phyloP scores from a whole-genome alignment of 768 basidiomycete species.

The Hygrocybe punicea region DNA sequence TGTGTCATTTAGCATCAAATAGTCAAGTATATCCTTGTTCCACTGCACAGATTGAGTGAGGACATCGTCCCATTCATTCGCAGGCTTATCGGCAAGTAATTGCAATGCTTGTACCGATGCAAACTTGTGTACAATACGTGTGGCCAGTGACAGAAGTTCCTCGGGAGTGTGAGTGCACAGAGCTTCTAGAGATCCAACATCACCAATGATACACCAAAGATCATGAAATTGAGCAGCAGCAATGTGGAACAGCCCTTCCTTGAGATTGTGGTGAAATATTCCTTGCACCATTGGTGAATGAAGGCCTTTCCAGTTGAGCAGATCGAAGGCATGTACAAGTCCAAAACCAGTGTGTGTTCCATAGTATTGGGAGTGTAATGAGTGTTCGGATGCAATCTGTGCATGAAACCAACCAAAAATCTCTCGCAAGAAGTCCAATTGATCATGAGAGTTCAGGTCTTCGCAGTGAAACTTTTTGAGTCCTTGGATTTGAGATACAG shows the following conservation, averaged over 20 bases:
- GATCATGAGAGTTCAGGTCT: constrained; percentile 41
- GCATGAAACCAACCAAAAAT: constrained; percentile 44
- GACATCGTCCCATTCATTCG: constrained; percentile 26
- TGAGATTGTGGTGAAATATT: too few species aligned
- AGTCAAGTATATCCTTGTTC: constrained; percentile 37
- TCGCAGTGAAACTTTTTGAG: constrained; percentile 33
- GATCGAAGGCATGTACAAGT: constrained; percentile 30
- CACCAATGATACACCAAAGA: constrained; percentile 28
- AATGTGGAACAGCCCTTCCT: constrained; percentile 37
- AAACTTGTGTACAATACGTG: constrained; percentile 20
- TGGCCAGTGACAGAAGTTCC: constrained; percentile 27
- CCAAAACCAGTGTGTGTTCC: constrained; percentile 28
- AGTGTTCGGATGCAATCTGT: constrained; percentile 39
- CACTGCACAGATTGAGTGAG: constrained; percentile 30
- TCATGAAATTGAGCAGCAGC: constrained; percentile 37
- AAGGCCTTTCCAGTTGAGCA: constrained; percentile 32
- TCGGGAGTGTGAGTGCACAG: constrained; percentile 25
- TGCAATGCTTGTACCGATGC: constrained; percentile 34
- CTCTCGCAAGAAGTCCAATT: constrained; percentile 33
- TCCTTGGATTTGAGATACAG: constrained; percentile 34
- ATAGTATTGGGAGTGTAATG: constrained; percentile 42
- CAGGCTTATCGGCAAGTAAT: constrained; percentile 20
- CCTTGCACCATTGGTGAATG: constrained; percentile 24
- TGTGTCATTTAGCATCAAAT: constrained; percentile 34
- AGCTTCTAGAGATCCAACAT: constrained; percentile 22